Evolutionary conservation across 2,329 filamentous ascomycete genomes (phyloP), one percentile per base, ranked within the genome.

Genomic region (Gnomoniopsis sp.): DNA sequence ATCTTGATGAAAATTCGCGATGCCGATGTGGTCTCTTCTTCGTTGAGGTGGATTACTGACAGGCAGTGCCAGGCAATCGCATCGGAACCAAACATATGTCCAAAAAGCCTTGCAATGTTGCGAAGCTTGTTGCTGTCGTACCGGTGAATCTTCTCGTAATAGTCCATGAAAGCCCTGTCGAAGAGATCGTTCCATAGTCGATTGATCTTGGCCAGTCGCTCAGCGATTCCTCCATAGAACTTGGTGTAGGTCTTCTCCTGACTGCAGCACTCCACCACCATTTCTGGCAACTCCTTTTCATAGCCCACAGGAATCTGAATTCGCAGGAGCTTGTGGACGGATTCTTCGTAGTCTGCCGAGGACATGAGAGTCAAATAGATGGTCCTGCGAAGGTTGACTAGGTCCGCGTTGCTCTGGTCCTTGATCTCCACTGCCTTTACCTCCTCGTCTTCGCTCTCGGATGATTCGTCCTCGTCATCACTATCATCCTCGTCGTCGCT

Each of bases 1-100:
- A 98, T 98, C 78, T 97, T 98, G 80, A 99, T 90, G 71, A 98
- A 99, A 72, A 99, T 98, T 79, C 95, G 91, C 66, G 91, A 96
- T 63, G 91, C 95, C 2, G 92, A 93, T 0, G 93, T 99, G 0
- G 95, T 99, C 69, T 99, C 95, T 59, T 98, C 93, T 72, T 99
- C 93, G 69, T 95, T 99, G 53, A 99, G 78, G 71, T 93, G 93
- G 62, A 99, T 86, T 56, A 88, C 83, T 0, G 88, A 90, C 49
- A 99, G 75, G 22, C 91, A 88, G 69, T 98, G 91, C 95, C 95
- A 98, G 59, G 90, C 90, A 59, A 99, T 88, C 21, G 91, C 91
- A 69, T 97, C 92, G 11, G 88, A 90, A 49, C 90, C 88, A 53
- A 99, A 83, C 69, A 98, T 82, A 70, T 98, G 92, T 12, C 92